A percentile compares a stretch with the other conserved stretches of the same genome.
These are phyloP conservation scores for Leccinum ochraceum DNA, from an alignment of 768 basidiomycete species.

Conservation along the genomic window DNA sequence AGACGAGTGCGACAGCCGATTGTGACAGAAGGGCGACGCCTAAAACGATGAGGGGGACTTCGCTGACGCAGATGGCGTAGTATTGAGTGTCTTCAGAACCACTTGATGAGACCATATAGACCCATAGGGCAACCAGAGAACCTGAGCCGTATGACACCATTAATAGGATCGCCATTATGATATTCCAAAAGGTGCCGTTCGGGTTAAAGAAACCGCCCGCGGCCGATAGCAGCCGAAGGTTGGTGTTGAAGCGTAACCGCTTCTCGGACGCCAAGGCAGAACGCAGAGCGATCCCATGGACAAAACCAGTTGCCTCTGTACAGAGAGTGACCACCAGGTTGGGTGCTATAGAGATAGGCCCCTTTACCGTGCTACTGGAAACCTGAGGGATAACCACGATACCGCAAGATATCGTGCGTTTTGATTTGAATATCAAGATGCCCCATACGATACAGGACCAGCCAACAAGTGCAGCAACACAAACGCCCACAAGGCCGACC, in stretches of 20 bases:
- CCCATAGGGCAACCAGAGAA: slow-evolving; percentile 24
- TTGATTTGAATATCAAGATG: slow-evolving; percentile 5
- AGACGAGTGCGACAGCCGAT: no score
- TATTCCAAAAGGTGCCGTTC: slow-evolving; percentile 25
- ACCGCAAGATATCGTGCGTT: slow-evolving; percentile 23
- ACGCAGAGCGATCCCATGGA: slow-evolving; percentile 30
- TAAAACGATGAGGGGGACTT: no score
- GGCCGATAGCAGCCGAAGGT: slow-evolving; percentile 31
- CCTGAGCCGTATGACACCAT: slow-evolving; percentile 23
- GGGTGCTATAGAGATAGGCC: slow-evolving; percentile 24
- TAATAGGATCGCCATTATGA: slow-evolving; percentile 30
- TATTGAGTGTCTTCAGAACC: background rate
- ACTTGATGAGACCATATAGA: slow-evolving; percentile 19
- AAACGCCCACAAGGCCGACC: slow-evolving; percentile 28
- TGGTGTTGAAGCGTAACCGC: slow-evolving; percentile 30
- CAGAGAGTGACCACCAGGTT: slow-evolving; percentile 29
- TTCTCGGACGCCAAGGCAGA: slow-evolving; percentile 28
- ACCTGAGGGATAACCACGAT: slow-evolving; percentile 20
- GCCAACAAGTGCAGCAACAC: slow-evolving; percentile 24
- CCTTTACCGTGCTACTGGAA: slow-evolving; percentile 11
- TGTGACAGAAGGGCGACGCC: no score
- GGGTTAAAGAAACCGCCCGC: slow-evolving; percentile 20
- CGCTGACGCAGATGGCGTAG: background rate
- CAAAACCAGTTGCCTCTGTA: slow-evolving; percentile 31
- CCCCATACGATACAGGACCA: slow-evolving; percentile 26